Conservation (phyloP, 2,329 filamentous ascomycete species). For the Tympanopsis confertula region DNA sequence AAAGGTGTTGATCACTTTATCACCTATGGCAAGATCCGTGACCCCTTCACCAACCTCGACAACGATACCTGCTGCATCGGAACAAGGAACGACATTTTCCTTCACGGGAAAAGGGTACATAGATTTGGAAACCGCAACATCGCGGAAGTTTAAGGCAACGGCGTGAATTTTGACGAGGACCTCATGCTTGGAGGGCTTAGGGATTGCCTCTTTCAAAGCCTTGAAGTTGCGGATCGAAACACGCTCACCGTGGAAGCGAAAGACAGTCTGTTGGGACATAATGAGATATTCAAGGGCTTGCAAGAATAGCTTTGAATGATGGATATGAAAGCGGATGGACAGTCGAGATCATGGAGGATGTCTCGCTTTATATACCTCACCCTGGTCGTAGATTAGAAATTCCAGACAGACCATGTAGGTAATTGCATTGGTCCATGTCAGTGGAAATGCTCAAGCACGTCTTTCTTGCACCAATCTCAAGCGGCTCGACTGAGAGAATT, state of each 20-base stretch:
- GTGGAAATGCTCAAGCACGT: too few species aligned
- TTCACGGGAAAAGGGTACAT: conserved; percentile 18
- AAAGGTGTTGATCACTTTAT: conserved; percentile 15
- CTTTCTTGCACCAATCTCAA: too few species aligned
- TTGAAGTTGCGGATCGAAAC: conserved; percentile 10
- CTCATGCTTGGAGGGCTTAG: conserved; percentile 11
- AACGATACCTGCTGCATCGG: conserved; percentile 21
- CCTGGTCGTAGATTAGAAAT: too few species aligned
- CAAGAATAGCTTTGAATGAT: too few species aligned
- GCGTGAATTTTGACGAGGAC: conserved; percentile 16
- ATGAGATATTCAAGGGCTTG: too few species aligned
- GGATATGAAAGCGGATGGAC: too few species aligned
- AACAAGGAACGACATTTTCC: conserved; percentile 19
- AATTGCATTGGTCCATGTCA: too few species aligned
- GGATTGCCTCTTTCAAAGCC: conserved; percentile 11
- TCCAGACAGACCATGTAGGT: too few species aligned
- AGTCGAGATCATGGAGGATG: too few species aligned
- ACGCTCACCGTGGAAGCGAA: conserved; percentile 4
- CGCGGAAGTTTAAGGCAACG: conserved; percentile 20
- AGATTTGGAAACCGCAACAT: conserved; percentile 14
- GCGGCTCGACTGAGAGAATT: too few species aligned
- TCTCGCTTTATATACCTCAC: too few species aligned
- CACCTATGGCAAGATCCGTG: conserved; percentile 13
- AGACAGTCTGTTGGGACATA: conserved; percentile 7
- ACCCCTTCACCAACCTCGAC: conserved; percentile 14